A percentile compares a stretch with the other conserved stretches of the same genome.
Conservation (phyloP, 495 filamentous ascomycete genomes). For the Collariella sp. region DNA sequence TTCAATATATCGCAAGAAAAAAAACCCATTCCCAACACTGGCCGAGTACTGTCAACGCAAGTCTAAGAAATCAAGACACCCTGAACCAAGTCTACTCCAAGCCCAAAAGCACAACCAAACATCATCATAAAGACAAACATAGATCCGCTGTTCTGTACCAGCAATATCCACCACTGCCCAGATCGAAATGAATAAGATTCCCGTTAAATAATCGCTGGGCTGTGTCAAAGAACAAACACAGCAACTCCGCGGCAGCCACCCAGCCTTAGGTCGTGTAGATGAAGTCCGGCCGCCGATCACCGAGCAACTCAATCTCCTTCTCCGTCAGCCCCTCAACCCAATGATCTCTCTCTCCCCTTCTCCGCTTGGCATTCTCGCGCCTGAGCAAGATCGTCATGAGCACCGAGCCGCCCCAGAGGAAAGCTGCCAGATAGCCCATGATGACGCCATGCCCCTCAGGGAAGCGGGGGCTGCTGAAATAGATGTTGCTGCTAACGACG, state of each 20-base stretch:
- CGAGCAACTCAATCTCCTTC: conserved; percentile 52
- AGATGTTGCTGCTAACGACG: conserved; percentile 70
- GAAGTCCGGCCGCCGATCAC: conserved; percentile 72
- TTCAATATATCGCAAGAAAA: background rate
- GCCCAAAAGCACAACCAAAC: background rate
- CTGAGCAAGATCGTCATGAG: conserved; percentile 58
- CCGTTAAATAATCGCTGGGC: too few relatives aligned
- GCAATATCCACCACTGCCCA: background rate
- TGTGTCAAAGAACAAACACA: too few relatives aligned
- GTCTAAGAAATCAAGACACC: background rate
- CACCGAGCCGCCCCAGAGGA: conserved; percentile 45
- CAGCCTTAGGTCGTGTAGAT: conserved; percentile 49
- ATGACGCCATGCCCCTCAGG: conserved; percentile 39
- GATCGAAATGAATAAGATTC: too few relatives aligned
- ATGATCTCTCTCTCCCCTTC: conserved; percentile 57
- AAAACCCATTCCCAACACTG: background rate
- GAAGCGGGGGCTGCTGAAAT: conserved; percentile 38
- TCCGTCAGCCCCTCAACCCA: conserved; percentile 52
- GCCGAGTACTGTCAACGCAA: background rate
- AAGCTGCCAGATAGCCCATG: conserved; percentile 43
- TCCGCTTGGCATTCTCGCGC: conserved; percentile 54
- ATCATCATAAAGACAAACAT: too few relatives aligned
- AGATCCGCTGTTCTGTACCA: background rate
- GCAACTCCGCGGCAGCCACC: too few relatives aligned
- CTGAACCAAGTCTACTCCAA: background rate